Conservation (phyloP, 805 yeast genomes). For the Lachancea thermotolerans region DNA sequence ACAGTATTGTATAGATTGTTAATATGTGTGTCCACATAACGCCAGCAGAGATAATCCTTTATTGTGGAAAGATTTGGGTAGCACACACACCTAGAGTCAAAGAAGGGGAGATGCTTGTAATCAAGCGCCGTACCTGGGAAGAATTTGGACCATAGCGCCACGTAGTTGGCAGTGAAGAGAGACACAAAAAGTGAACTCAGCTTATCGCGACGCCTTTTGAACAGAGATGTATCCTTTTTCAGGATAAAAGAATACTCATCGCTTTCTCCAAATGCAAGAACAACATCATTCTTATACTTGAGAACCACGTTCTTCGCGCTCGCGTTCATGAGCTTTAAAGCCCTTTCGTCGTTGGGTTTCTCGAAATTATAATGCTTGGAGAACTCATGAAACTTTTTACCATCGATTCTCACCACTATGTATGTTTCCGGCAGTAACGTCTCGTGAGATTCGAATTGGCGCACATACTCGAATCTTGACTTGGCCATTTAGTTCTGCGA, state of each 20-base stretch:
- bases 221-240: constrained; percentile 54
- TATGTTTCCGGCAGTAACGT: constrained; percentile 70
- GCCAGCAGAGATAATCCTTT: constrained; percentile 85
- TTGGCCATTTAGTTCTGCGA: constrained; percentile 54
- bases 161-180: constrained; percentile 71
- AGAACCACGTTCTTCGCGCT: constrained; percentile 64
- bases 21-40: constrained; percentile 95
- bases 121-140: constrained; percentile 47
- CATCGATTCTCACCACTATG: constrained; percentile 83
- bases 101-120: constrained; percentile 62
- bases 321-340: constrained; percentile 71
- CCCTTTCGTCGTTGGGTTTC: constrained; percentile 82
- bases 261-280: constrained; percentile 87
- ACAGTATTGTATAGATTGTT: constrained; percentile 90
- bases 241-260: constrained; percentile 89
- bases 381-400: constrained; percentile 87
- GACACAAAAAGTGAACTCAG: constrained; percentile 77
- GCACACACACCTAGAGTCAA: constrained; percentile 84
- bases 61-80: constrained; percentile 62
- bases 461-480: constrained; percentile 82
- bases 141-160: constrained; percentile 54
- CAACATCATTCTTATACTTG: constrained; percentile 58
- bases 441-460: constrained; percentile 68
- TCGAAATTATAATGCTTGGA: constrained; percentile 64
- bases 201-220: constrained; percentile 77